Conservation (phyloP, 345 rosid species). For the Kandelia obovata region DNA sequence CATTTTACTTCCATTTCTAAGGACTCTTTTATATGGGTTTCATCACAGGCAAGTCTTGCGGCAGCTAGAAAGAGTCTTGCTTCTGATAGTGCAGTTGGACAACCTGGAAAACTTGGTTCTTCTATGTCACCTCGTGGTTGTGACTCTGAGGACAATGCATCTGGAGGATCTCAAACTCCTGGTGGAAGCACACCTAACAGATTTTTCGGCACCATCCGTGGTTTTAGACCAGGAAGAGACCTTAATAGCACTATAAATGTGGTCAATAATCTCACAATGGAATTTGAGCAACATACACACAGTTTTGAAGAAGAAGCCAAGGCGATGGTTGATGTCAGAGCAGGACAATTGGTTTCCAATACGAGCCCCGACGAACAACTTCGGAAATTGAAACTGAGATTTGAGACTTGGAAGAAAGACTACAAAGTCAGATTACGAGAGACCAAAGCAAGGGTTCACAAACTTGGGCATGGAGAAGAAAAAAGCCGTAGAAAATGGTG, state of each 20-base stretch:
- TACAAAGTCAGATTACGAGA: slow-evolving; percentile 71
- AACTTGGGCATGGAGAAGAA: slow-evolving; percentile 39
- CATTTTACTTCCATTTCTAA: slow-evolving; percentile 9
- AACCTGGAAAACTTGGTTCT: slow-evolving; percentile 49
- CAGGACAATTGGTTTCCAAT: slow-evolving; percentile 30
- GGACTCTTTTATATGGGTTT: not conserved
- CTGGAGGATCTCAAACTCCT: slow-evolving; percentile 61
- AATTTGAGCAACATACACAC: slow-evolving; percentile 68
- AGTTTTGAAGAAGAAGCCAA: slow-evolving; percentile 64
- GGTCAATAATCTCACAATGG: slow-evolving; percentile 57
- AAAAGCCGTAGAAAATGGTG: slow-evolving; percentile 80
- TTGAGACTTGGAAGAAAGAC: slow-evolving; percentile 87
- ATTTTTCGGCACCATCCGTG: slow-evolving; percentile 32
- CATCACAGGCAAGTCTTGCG: slow-evolving; percentile 64
- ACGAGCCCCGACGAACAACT: slow-evolving; percentile 56
- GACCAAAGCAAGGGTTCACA: slow-evolving; percentile 60
- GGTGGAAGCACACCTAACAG: slow-evolving; percentile 54
- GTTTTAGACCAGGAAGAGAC: slow-evolving; percentile 46
- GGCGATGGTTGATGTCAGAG: slow-evolving; percentile 47
- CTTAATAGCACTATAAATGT: slow-evolving; percentile 49
- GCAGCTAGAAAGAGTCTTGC: slow-evolving; percentile 71
- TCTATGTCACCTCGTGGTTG: slow-evolving; percentile 53
- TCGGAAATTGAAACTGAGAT: slow-evolving; percentile 54
- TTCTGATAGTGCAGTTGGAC: slow-evolving; percentile 46
- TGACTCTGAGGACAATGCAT: slow-evolving; percentile 65